Conservation (phyloP, 805 yeast species). For the Wickerhamiella australiensis region DNA sequence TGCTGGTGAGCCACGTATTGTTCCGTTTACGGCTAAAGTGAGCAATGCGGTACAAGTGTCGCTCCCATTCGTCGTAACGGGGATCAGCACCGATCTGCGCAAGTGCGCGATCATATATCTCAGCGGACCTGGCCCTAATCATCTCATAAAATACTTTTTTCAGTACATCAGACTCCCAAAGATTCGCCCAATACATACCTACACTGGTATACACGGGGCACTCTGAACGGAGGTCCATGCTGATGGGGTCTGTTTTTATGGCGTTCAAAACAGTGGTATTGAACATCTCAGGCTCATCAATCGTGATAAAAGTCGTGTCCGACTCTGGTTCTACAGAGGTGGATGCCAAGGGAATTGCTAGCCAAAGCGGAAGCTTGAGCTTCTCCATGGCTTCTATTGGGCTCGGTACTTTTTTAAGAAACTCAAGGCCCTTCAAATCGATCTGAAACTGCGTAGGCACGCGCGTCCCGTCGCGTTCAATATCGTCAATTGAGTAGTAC, state of each 20-base stretch:
- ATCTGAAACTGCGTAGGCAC: conserved; percentile 70
- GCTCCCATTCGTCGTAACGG: conserved; percentile 33
- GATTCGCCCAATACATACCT: conserved; percentile 62
- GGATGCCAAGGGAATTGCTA: conserved; percentile 65
- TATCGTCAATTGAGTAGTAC: conserved; percentile 28
- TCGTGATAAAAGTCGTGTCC: conserved; percentile 44
- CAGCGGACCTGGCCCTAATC: conserved; percentile 53
- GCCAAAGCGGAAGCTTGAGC: conserved; percentile 61
- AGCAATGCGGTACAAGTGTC: conserved; percentile 20
- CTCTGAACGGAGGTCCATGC: conserved; percentile 55
- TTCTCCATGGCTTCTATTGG: conserved; percentile 38
- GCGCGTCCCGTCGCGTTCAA: conserved; percentile 35
- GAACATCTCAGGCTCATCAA: conserved; percentile 62
- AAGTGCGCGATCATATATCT: conserved; percentile 58
- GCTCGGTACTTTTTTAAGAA: conserved; percentile 45
- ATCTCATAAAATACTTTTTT: conserved; percentile 37
- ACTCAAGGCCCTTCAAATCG: conserved; percentile 78
- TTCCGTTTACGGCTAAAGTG: conserved; percentile 30
- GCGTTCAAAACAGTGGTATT: conserved; percentile 61
- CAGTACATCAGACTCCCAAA: conserved; percentile 51
- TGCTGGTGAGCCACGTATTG: conserved; percentile 31
- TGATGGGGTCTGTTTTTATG: conserved; percentile 55
- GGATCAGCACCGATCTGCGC: conserved; percentile 35
- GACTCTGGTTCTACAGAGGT: conserved; percentile 28
- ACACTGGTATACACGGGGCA: conserved; percentile 56